Evolutionary conservation across 108 stramenopile genomes (phyloP).

Genomic region (Hondaea fermentalgiana): DNA sequence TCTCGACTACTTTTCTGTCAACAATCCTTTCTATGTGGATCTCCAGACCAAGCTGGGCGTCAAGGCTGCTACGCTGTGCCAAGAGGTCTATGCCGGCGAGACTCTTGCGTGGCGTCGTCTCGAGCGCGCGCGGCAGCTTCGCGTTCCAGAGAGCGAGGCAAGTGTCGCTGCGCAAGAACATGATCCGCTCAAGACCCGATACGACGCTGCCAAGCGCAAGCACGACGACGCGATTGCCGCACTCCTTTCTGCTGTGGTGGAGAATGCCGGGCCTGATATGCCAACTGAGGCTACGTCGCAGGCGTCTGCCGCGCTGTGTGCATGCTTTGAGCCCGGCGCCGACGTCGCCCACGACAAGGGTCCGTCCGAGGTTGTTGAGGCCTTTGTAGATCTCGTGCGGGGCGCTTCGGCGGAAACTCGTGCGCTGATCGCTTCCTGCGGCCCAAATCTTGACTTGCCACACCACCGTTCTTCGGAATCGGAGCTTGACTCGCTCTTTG

Average conservation of each 20-base stretch:
- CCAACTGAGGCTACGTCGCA: not conserved
- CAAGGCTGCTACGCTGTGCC: not conserved
- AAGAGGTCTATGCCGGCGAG: not conserved
- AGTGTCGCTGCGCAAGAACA: not conserved
- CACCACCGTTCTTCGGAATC: not conserved
- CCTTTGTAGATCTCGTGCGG: not conserved
- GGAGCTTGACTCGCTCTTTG: not conserved
- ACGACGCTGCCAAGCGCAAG: not conserved
- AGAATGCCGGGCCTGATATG: not conserved
- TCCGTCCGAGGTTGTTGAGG: not conserved
- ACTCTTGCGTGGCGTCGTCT: too few species aligned
- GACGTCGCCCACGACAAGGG: not conserved
- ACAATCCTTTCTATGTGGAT: not conserved
- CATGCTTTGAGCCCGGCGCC: too few species aligned
- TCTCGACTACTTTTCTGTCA: constrained; percentile 11
- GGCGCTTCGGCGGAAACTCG: too few species aligned
- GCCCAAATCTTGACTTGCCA: constrained; percentile 4
- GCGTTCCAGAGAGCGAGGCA: too few species aligned
- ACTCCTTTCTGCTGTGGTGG: not conserved
- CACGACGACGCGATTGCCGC: not conserved
- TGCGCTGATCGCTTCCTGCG: not conserved
- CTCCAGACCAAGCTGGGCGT: not conserved
- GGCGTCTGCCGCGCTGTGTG: too few species aligned
- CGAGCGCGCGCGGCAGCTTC: too few species aligned
- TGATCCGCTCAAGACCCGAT: not conserved